These are phyloP conservation scores for Pouteria glomerata DNA, from an alignment of 148 eudicot species.

Conservation along the genomic window DNA sequence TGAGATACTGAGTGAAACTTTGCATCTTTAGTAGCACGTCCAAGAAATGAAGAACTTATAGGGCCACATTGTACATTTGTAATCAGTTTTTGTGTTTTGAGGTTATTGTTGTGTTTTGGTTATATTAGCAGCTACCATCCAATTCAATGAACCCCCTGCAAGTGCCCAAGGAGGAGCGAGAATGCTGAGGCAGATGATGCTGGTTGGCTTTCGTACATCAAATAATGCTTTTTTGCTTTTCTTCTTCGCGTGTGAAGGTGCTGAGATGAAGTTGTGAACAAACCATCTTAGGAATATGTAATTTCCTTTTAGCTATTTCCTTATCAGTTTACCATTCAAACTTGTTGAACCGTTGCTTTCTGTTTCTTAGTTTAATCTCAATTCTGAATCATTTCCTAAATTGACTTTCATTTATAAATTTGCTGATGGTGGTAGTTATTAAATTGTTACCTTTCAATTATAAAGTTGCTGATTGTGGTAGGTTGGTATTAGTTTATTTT, in stretches of 20 bases:
- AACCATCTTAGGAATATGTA: not conserved
- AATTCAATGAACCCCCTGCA: not conserved
- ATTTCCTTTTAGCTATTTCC: too few relatives aligned
- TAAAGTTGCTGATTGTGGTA: too few relatives aligned
- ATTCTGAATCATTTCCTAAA: not conserved
- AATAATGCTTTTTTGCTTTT: too few relatives aligned
- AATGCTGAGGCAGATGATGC: constrained; percentile 11
- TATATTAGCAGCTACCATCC: constrained; percentile 8
- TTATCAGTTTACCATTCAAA: not conserved
- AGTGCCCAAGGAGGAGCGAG: constrained; percentile 11
- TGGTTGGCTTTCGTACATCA: too few relatives aligned
- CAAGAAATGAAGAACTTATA: not conserved
- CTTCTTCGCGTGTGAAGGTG: not conserved
- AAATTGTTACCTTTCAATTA: too few relatives aligned
- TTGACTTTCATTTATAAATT: too few relatives aligned
- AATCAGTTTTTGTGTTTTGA: too few relatives aligned
- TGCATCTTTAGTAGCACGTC: too few relatives aligned
- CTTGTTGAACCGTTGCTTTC: not conserved
- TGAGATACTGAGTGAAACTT: not conserved
- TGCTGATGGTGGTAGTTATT: too few relatives aligned
- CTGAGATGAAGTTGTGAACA: not conserved
- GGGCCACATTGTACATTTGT: not conserved
- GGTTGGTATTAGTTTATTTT: too few relatives aligned
- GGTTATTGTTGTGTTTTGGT: too few relatives aligned
- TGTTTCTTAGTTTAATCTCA: too few relatives aligned